phyloP scores from a whole-genome alignment of 1,284 basidiomycete species.

The Acaromyces ingoldii region DNA sequence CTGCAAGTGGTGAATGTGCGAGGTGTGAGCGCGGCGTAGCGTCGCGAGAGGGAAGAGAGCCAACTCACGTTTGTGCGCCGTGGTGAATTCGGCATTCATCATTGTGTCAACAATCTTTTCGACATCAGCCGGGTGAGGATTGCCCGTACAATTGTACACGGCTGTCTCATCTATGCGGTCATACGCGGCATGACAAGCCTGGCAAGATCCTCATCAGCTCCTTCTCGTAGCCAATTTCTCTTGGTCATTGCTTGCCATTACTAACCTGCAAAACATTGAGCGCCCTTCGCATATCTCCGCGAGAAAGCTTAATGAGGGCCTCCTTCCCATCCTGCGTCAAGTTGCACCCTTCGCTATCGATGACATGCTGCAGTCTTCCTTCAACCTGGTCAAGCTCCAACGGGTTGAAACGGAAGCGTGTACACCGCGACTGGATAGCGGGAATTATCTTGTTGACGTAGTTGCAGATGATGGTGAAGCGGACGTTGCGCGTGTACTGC shows the following conservation, averaged over 20 bases:
- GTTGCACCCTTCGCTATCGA: conserved; percentile 83
- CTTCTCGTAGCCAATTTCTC: too few relatives aligned
- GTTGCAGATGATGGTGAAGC: conserved; percentile 99
- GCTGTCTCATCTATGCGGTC: conserved; percentile 78
- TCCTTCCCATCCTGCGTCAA: conserved; percentile 78
- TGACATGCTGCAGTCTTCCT: conserved; percentile 71
- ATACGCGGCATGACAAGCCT: conserved; percentile 93
- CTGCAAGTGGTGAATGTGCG: conserved; percentile 55
- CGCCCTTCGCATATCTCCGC: conserved; percentile 95
- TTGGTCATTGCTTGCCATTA: too few relatives aligned
- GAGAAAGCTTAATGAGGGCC: conserved; percentile 84
- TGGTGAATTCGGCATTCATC: conserved; percentile 94
- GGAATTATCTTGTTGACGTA: conserved; percentile 99
- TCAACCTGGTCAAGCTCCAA: conserved; percentile 80
- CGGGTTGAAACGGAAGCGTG: conserved; percentile 90
- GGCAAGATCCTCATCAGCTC: too few relatives aligned
- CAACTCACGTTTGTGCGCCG: conserved; percentile 73
- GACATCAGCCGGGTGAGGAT: conserved; percentile 88
- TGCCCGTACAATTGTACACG: conserved; percentile 94
- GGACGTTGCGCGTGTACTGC: conserved; percentile 96
- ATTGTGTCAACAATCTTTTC: conserved; percentile 89
- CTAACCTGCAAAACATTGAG: conserved; percentile 80
- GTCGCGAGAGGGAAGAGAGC: background rate
- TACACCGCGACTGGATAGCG: conserved; percentile 97
- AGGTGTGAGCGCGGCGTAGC: background rate